These are phyloP conservation scores for Coniella vitis DNA, from an alignment of 2,329 filamentous ascomycete species.

Conservation along the genomic window DNA sequence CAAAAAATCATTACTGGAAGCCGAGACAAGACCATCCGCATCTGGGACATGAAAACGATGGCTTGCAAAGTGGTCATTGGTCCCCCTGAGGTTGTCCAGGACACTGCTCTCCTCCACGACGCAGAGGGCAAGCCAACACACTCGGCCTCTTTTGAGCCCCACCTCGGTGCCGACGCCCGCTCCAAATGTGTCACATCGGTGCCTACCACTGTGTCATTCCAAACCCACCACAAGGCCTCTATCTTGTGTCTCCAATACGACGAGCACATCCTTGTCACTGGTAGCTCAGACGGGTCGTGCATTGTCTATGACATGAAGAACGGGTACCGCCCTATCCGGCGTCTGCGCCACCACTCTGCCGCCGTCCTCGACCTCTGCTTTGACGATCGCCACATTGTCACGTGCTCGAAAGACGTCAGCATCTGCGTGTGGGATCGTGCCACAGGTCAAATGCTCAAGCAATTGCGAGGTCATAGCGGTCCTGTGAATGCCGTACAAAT, in stretches of 20 bases:
- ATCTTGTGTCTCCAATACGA: conserved; percentile 96
- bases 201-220: conserved; percentile 51
- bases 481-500: conserved; percentile 96
- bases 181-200: conserved; percentile 34
- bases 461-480: conserved; percentile 77
- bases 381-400: conserved; percentile 86
- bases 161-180: conserved; percentile 18
- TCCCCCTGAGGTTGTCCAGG: conserved; percentile 57
- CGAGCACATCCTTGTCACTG: conserved; percentile 84
- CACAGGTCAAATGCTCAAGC: conserved; percentile 68
- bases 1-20: conserved; percentile 96
- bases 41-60: conserved; percentile 91
- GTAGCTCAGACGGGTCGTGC: conserved; percentile 85
- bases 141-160: conserved; percentile 44
- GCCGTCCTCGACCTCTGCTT: conserved; percentile 93
- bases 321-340: conserved; percentile 71
- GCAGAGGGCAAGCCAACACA: conserved; percentile 45
- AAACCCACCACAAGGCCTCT: conserved; percentile 75
- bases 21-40: conserved; percentile 86
- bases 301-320: conserved; percentile 83
- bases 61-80: conserved; percentile 83
- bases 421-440: conserved; percentile 92
- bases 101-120: conserved; percentile 44
- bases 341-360: conserved; percentile 71
- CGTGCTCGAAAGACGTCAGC: conserved; percentile 90